A percentile compares a stretch with the other conserved stretches of the same genome.
Conservation (phyloP, 2,329 filamentous ascomycete genomes). For the Xylaria sp. region DNA sequence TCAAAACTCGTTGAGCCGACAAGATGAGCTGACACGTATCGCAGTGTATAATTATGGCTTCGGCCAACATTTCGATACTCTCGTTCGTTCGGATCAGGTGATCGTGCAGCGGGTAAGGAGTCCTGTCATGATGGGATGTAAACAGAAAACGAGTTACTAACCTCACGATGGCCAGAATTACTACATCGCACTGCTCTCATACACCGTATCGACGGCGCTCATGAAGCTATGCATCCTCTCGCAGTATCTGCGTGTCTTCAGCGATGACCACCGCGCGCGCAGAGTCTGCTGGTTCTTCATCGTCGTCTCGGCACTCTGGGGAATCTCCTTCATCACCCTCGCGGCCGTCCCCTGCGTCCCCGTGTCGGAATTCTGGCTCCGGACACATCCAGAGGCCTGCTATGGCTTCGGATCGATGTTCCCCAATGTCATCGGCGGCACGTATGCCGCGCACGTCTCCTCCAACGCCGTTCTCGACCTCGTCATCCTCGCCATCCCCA, state of each 20-base stretch:
- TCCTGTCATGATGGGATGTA: neutral
- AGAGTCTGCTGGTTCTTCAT: slow-evolving; percentile 26
- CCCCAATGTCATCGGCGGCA: slow-evolving; percentile 24
- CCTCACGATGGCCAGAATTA: slow-evolving; percentile 24
- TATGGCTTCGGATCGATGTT: slow-evolving; percentile 33
- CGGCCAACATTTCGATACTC: slow-evolving; percentile 27
- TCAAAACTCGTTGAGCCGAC: neutral
- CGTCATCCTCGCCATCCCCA: slow-evolving; percentile 30
- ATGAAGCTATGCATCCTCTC: slow-evolving; percentile 36
- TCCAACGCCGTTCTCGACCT: slow-evolving; percentile 33
- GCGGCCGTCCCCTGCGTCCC: slow-evolving; percentile 32
- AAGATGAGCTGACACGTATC: slow-evolving; percentile 9
- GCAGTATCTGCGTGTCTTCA: slow-evolving; percentile 36
- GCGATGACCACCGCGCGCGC: slow-evolving; percentile 18
- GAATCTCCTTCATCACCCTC: slow-evolving; percentile 28
- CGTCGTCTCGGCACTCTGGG: slow-evolving; percentile 29
- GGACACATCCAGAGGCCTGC: slow-evolving; percentile 18
- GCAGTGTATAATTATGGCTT: slow-evolving; percentile 26
- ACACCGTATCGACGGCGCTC: slow-evolving; percentile 32
- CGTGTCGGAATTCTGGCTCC: slow-evolving; percentile 31
- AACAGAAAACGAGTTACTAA: slow-evolving; percentile 5
- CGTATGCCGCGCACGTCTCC: slow-evolving; percentile 28
- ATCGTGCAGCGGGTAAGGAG: slow-evolving; percentile 25
- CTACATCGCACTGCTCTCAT: slow-evolving; percentile 32
- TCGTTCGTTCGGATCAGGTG: slow-evolving; percentile 18